These are phyloP conservation scores for Tricholoma matsutake DNA, from an alignment of 768 basidiomycete genomes.

Conservation along the genomic window DNA sequence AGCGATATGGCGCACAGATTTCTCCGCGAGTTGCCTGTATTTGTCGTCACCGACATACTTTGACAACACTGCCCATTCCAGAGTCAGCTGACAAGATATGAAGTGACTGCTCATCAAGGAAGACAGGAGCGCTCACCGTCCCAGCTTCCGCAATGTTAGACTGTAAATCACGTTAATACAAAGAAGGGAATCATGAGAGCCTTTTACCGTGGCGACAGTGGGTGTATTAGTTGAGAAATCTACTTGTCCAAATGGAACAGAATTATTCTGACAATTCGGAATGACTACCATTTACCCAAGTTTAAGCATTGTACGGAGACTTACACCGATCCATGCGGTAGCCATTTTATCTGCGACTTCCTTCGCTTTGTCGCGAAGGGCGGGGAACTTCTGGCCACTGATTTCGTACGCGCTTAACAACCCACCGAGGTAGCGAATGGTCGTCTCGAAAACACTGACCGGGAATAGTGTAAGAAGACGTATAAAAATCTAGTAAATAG, in stretches of 20 bases:
- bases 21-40: constrained; percentile 51
- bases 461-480: no score
- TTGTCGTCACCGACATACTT: constrained; percentile 58
- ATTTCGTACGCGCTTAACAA: constrained; percentile 71
- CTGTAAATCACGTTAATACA: constrained; percentile 19
- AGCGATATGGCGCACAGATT: constrained; percentile 50
- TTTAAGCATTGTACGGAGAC: constrained; percentile 13
- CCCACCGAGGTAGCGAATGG: constrained; percentile 70
- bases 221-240: constrained; percentile 38
- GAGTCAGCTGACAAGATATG: constrained; percentile 38
- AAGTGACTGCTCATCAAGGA: background rate
- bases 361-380: constrained; percentile 57
- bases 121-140: constrained; percentile 28
- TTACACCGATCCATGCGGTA: constrained; percentile 56
- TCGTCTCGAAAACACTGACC: constrained; percentile 68
- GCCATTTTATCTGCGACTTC: constrained; percentile 63
- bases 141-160: constrained; percentile 56
- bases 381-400: constrained; percentile 44
- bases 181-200: background rate
- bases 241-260: constrained; percentile 38
- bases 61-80: constrained; percentile 58
- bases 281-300: background rate
- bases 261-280: constrained; percentile 23
- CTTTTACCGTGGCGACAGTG: no score
- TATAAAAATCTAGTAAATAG: background rate